Conservation (phyloP, 164 flowering plant species). For the Echeveria elegans region DNA sequence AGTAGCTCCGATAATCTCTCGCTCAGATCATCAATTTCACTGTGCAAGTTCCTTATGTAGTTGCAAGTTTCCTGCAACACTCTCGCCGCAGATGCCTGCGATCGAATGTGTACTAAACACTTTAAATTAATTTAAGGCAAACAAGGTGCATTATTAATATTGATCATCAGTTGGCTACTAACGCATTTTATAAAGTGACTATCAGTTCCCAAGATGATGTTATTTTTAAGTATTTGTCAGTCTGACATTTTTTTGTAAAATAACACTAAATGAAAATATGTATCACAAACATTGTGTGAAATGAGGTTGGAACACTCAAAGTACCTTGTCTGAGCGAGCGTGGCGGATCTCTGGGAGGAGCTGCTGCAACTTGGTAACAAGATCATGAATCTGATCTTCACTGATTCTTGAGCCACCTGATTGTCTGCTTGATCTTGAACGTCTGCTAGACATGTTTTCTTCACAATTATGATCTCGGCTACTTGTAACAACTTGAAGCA, state of each 20-base stretch:
- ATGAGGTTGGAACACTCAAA: neutral
- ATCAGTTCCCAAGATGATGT: neutral
- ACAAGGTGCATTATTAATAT: neutral
- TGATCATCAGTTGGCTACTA: neutral
- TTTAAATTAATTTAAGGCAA: neutral
- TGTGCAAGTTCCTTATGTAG: conserved; percentile 7
- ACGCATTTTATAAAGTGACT: neutral
- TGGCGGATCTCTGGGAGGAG: conserved; percentile 35
- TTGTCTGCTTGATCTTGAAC: conserved; percentile 26
- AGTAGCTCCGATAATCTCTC: neutral
- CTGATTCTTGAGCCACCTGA: conserved; percentile 29
- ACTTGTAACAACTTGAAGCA: neutral
- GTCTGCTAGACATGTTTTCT: conserved; percentile 35
- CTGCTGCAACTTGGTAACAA: conserved; percentile 35
- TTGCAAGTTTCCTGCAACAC: conserved; percentile 5
- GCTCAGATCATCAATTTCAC: conserved; percentile 4
- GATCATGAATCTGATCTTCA: conserved; percentile 43
- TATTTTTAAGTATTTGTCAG: neutral
- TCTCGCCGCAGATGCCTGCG: conserved; percentile 1
- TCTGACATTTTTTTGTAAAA: neutral
- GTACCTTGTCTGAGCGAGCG: conserved; percentile 34
- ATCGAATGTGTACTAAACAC: neutral
- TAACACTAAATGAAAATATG: neutral
- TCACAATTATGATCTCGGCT: neutral
- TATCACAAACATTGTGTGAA: too few relatives aligned